Evolutionary conservation across 352 stramenopile genomes (phyloP).

Genomic region (Peronospora destructor): DNA sequence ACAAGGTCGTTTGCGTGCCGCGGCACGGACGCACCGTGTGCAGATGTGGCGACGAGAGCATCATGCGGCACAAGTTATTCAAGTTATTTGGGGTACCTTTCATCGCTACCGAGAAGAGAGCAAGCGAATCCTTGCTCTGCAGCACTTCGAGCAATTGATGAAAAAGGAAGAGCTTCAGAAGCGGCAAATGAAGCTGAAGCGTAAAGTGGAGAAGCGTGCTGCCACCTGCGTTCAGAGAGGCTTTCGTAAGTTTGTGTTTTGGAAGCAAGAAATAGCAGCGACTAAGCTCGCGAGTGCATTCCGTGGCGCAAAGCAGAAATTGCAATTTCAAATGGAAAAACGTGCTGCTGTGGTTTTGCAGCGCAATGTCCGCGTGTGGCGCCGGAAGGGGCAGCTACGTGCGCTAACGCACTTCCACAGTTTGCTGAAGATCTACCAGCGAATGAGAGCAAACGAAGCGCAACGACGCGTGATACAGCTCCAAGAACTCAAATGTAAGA

Average conservation of each 20-base stretch:
- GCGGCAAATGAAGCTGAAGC: conserved; percentile 16
- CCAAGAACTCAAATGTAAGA: conserved; percentile 15
- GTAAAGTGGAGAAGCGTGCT: conserved; percentile 29
- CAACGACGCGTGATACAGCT: conserved; percentile 13
- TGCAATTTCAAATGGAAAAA: conserved; percentile 20
- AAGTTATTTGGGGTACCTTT: conserved; percentile 18
- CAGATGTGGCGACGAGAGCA: conserved; percentile 15
- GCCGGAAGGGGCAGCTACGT: conserved; percentile 25
- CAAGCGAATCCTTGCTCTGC: conserved; percentile 24
- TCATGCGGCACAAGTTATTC: conserved; percentile 20
- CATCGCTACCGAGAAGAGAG: conserved; percentile 13
- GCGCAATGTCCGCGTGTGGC: conserved; percentile 39
- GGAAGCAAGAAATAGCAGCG: conserved; percentile 19
- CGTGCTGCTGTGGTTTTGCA: conserved; percentile 25
- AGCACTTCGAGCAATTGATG: conserved; percentile 34
- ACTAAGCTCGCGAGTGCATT: conserved; percentile 31
- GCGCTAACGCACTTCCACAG: conserved; percentile 34
- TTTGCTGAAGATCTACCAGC: conserved; percentile 31
- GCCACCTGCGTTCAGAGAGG: conserved; percentile 24
- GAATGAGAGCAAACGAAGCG: conserved; percentile 24
- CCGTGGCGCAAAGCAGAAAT: conserved; percentile 19
- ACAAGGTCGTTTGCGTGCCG: not conserved
- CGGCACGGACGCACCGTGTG: conserved; percentile 7
- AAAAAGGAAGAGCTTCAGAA: conserved; percentile 27
- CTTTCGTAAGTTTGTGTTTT: conserved; percentile 23